phyloP scores from a whole-genome alignment of 1,284 basidiomycete genomes.

The Rhodotorula sp. region DNA sequence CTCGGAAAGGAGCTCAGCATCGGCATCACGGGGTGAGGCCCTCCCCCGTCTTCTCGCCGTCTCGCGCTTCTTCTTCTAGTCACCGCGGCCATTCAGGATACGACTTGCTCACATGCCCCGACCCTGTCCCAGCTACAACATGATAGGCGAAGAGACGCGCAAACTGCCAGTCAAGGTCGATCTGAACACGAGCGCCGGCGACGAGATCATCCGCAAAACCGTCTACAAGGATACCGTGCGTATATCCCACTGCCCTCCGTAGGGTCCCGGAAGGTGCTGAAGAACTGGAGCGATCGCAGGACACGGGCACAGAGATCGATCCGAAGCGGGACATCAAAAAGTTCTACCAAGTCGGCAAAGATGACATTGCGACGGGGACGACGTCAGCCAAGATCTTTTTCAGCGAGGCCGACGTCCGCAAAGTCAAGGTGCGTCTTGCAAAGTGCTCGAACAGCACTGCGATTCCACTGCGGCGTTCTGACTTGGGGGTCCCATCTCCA shows the following conservation, averaged over 20 bases:
- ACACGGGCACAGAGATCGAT: slow-evolving; percentile 30
- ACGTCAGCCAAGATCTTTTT: slow-evolving; percentile 66
- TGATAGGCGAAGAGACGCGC: slow-evolving; percentile 81
- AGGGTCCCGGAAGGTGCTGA: neutral
- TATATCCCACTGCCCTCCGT: neutral
- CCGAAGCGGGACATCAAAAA: slow-evolving; percentile 50
- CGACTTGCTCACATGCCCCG: no score
- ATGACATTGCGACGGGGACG: slow-evolving; percentile 29
- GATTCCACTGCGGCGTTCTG: neutral
- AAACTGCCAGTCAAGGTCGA: slow-evolving; percentile 74
- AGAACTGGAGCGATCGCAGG: neutral
- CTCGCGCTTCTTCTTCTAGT: slow-evolving; percentile 48
- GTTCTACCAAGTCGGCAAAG: slow-evolving; percentile 45
- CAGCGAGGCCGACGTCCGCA: slow-evolving; percentile 74
- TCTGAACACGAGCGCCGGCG: slow-evolving; percentile 71
- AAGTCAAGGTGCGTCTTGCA: slow-evolving; percentile 59
- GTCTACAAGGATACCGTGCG: slow-evolving; percentile 69
- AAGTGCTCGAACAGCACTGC: neutral
- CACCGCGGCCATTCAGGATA: no score
- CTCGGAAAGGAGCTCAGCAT: slow-evolving; percentile 79
- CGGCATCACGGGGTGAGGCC: slow-evolving; percentile 78
- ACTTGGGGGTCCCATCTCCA: neutral
- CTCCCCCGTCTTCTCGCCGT: neutral
- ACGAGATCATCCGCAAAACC: slow-evolving; percentile 67
- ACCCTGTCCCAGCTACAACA: slow-evolving; percentile 63